These are phyloP conservation scores for Malania oleifera DNA, from an alignment of 164 flowering plant genomes.

Conservation along the genomic window DNA sequence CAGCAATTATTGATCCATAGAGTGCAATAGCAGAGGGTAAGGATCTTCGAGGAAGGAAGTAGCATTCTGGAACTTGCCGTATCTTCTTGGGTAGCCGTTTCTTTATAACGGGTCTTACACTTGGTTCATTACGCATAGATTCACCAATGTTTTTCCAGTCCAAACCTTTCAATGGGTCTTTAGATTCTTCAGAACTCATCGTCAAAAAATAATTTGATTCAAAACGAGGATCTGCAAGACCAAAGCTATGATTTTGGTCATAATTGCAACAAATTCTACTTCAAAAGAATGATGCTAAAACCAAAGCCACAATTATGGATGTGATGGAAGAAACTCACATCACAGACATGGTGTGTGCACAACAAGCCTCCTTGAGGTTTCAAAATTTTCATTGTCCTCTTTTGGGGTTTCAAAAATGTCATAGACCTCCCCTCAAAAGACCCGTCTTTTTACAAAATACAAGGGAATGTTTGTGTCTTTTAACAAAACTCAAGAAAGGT, in stretches of 20 bases:
- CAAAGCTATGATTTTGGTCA: too few species aligned
- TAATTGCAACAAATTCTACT: not conserved
- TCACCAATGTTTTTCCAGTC: constrained; percentile 57
- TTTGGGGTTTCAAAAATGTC: too few species aligned
- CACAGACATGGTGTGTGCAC: too few species aligned
- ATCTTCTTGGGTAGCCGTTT: constrained; percentile 60
- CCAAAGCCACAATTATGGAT: too few species aligned
- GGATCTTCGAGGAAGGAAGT: constrained; percentile 78
- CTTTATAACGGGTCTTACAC: constrained; percentile 32
- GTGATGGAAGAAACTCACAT: too few species aligned
- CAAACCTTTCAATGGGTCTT: constrained; percentile 46
- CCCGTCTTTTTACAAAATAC: too few species aligned
- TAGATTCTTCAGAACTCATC: constrained; percentile 48
- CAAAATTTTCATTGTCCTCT: too few species aligned
- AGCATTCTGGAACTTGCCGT: constrained; percentile 70
- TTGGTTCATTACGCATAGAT: constrained; percentile 22
- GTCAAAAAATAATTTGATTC: not conserved
- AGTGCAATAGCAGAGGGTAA: constrained; percentile 50
- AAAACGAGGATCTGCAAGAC: not conserved
- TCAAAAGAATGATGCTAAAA: too few species aligned
- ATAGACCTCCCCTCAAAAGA: too few species aligned
- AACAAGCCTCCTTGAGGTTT: too few species aligned
- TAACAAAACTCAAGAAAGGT: too few species aligned
- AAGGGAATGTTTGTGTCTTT: too few species aligned
- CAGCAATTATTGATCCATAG: constrained; percentile 63